A percentile compares a stretch with the other conserved stretches of the same genome.
These are phyloP conservation scores for Xylaria sp. DNA, from an alignment of 2,329 filamentous ascomycete species.

Conservation along the genomic window DNA sequence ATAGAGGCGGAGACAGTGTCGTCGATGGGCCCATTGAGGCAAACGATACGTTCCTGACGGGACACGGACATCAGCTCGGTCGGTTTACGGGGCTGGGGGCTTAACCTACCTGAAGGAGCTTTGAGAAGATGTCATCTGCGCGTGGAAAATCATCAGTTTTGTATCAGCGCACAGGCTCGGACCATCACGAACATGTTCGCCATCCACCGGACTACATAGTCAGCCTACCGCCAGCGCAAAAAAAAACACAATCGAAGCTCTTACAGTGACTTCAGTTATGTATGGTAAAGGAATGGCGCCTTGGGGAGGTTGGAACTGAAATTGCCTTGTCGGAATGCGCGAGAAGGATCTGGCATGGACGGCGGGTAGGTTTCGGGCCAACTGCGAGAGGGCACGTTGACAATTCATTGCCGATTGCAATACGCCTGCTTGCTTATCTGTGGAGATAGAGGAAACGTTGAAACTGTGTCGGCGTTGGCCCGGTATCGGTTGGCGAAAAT, in stretches of 20 bases:
- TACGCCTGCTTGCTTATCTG: too few relatives aligned
- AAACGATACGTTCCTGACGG: conserved; percentile 86
- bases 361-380: conserved; percentile 44
- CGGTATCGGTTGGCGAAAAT: too few relatives aligned
- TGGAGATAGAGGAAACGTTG: too few relatives aligned
- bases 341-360: conserved; percentile 51
- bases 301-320: conserved; percentile 43
- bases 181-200: conserved; percentile 70
- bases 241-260: conserved; percentile 3
- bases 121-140: conserved; percentile 81
- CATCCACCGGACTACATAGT: conserved; percentile 70
- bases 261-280: conserved; percentile 61
- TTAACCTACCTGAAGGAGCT: conserved; percentile 69
- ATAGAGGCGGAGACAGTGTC: conserved; percentile 90
- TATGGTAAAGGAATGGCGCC: conserved; percentile 61
- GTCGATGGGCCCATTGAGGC: conserved; percentile 89
- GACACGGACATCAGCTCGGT: conserved; percentile 6
- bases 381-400: conserved; percentile 42
- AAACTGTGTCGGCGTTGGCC: too few relatives aligned
- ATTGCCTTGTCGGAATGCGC: conserved; percentile 45
- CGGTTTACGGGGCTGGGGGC: conserved; percentile 22
- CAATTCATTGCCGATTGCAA: conserved; percentile 44
- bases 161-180: conserved; percentile 8
- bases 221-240: conserved; percentile 32
- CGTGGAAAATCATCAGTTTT: conserved; percentile 37